phyloP scores from a whole-genome alignment of 1,139 yeast species.

The Pneumocystis carinii region DNA sequence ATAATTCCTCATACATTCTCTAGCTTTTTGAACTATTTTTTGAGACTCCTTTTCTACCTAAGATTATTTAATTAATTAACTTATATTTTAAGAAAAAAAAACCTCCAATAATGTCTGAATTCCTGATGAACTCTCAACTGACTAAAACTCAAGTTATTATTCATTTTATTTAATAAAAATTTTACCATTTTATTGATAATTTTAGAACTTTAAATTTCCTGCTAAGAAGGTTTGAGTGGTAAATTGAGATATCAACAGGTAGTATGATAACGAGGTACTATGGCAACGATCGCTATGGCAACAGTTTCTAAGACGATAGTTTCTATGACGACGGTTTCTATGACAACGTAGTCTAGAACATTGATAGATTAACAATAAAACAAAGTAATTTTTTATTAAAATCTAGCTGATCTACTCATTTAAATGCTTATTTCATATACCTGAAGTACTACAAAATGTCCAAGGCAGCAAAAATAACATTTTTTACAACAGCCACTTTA shows the following conservation, averaged over 20 bases:
- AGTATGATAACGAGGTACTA: too few species aligned
- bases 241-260: too few species aligned
- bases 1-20: background rate
- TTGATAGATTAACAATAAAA: too few species aligned
- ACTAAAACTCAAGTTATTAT: background rate
- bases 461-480: background rate
- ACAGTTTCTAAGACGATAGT: too few species aligned
- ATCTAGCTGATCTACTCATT: too few species aligned
- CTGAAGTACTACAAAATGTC: background rate
- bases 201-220: too few species aligned
- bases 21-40: background rate
- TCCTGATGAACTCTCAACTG: background rate
- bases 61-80: background rate
- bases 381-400: too few species aligned
- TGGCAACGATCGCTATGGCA: too few species aligned
- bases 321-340: too few species aligned
- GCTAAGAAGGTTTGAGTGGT: too few species aligned
- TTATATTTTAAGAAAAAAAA: background rate
- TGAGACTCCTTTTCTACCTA: background rate
- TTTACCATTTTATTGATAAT: background rate
- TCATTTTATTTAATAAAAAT: background rate
- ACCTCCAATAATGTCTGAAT: background rate
- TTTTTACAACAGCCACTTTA: background rate
- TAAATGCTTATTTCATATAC: too few species aligned
- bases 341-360: too few species aligned